Evolutionary conservation across 2,329 filamentous ascomycete species (phyloP), one percentile per base, ranked within the genome.

Genomic region (Aspergillus sp.): DNA sequence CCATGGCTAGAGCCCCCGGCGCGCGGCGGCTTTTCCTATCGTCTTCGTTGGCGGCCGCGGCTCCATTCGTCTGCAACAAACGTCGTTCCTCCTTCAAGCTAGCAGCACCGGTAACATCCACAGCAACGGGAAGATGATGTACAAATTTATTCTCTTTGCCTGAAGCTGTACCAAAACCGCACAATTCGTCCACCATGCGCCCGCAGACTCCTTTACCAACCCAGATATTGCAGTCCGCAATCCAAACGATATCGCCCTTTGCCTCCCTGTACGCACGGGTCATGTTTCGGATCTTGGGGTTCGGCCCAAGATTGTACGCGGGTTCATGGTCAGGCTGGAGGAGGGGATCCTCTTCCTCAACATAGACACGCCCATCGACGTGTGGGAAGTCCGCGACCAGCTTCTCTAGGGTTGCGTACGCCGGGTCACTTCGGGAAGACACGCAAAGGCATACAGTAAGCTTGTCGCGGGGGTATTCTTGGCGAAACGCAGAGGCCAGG

Each of bases 261-360:
- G 92, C 91, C 70, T 98, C 93, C 27, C 92, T 81, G 71, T 97
- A 99, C 2, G 91, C 93, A 44, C 91, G 85, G 72, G 93, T 97
- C 81, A 98, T 91, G 73, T 99, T 99, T 51, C 95, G 84, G 66
- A 99, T 96, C 79, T 99, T 99, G n/a, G 95, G 95, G 69, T 99
- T 99, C 1, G 95, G 95, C 0, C 96, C 96, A 56, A 98, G 82
- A 56, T 85, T 82, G 61, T 82, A 76, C 50, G 76, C 68, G 53
- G 81, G 82, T 11, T 76, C 74, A 33, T 79, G 67, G 31, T 81
- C 82, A 9, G 62, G 58, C 53, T 85, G 82, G 8, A 96, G 78
- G 31, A 86, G 73, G 0, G 89, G 86, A 70, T 96, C 92, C 59
- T 96, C 89, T 50, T 90, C 85, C 77, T 97, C 93, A 48, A 97